Conservation (phyloP, 768 basidiomycete species). For the Suillus luteus region DNA sequence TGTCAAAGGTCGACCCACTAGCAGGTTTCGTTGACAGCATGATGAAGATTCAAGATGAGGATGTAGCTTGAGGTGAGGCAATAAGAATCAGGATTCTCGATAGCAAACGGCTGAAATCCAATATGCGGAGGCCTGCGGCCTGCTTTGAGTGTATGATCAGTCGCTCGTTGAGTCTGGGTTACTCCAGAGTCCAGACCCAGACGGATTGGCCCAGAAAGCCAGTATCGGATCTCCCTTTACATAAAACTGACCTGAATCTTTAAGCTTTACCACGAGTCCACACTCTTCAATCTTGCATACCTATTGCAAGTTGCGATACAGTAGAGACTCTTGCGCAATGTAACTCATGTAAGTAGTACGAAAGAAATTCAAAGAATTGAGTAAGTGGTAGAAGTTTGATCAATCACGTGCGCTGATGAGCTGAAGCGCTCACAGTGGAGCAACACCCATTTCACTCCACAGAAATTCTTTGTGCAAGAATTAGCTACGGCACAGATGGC, state of each 20-base stretch:
- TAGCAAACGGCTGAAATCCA: not conserved
- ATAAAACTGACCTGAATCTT: no score
- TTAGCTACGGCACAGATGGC: not conserved
- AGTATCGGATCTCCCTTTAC: no score
- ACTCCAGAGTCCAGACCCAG: not conserved
- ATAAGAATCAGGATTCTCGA: not conserved
- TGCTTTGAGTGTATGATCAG: not conserved
- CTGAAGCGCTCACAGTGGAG: not conserved
- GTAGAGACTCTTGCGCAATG: not conserved
- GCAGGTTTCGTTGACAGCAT: not conserved
- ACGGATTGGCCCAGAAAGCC: not conserved
- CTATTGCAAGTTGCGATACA: not conserved
- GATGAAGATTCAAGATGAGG: not conserved
- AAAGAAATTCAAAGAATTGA: not conserved
- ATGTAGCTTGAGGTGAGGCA: not conserved
- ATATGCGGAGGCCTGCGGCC: not conserved
- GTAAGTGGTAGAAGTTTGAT: not conserved
- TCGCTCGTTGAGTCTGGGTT: not conserved
- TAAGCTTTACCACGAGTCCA: no score
- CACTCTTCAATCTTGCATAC: not conserved
- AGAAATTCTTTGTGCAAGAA: not conserved
- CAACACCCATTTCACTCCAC: not conserved
- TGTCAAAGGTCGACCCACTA: not conserved
- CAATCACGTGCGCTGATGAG: not conserved
- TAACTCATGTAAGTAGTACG: not conserved